Base-by-base conservation (phyloP, 495 filamentous ascomycete genomes). In the Neurospora africana region DNA sequence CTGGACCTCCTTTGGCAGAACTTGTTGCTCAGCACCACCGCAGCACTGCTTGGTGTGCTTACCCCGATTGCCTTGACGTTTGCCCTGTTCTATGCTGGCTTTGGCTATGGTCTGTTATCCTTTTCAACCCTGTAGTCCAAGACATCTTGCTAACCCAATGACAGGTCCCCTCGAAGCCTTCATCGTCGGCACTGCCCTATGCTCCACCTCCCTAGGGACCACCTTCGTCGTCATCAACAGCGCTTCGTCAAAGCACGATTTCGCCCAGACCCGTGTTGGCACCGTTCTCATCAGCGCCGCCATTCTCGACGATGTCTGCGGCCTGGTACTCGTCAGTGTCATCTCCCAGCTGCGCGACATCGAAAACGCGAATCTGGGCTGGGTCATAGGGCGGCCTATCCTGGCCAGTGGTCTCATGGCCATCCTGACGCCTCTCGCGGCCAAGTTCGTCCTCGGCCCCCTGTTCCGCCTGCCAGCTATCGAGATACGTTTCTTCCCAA, bases 241-340 rank as follows among this genome's bases (percentile, higher is more conserved):
- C 43, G 72, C 75, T 0, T 76, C 75, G 33, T 73, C 70, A 3
- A 86, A 84, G 1, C 84, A 82, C 9, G 81, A 81, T 23, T 81
- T 91, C 15, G 82, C 83, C 27, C 78, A 83, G 4, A 92, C 90
- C 2, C 84, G 91, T 4, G 79, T 94, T 2, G 93, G 92, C 0
- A 86, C 87, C 0, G 89, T 95, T 0, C 85, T 93, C 1, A 85
- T 86, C 11, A 89, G 87, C 71, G 91, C 91, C 4, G 93, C 92
- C 23, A 91, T 95, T 86, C 85, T 97, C 75, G 93, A 95, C 79
- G 93, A 95, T 81, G 91, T 95, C 2, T 85, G 91, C 19, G 92
- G 92, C 0, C 80, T 95, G n/a, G 86, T 95, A 2, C 91, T 95
- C 86, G 89, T 93, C 23, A 88, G 92, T 74, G 84, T 92, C 19